A percentile compares a stretch with the other conserved stretches of the same genome.
Conservation (phyloP, 192 early-diverging fungal genomes). For the Fimicolochytrium jonesii region DNA sequence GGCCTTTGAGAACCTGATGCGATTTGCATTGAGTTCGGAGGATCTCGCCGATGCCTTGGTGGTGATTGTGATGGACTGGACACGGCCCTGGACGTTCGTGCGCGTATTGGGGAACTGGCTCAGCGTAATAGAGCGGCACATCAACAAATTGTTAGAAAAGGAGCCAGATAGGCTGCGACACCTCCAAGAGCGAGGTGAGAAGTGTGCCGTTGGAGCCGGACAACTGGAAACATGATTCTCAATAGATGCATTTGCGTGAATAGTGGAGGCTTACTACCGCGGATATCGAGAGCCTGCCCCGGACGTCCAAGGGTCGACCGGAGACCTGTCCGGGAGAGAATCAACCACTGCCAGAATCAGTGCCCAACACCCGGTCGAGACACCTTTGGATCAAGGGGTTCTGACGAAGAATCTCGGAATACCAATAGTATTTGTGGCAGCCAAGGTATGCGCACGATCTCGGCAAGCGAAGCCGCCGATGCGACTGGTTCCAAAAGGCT, state of each 20-base stretch:
- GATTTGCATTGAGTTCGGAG: constrained; percentile 65
- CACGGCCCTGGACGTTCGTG: constrained; percentile 81
- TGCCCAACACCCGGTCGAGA: constrained; percentile 12
- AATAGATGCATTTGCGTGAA: neutral
- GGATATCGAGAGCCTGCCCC: constrained; percentile 63
- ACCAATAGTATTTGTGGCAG: constrained; percentile 83
- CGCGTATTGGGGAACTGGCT: constrained; percentile 77
- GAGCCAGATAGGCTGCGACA: neutral
- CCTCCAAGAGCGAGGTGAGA: neutral
- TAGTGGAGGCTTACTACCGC: constrained; percentile 68
- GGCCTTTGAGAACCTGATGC: constrained; percentile 65
- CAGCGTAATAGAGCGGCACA: constrained; percentile 54
- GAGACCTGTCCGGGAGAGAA: no score
- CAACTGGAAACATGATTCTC: no score
- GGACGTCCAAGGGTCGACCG: no score
- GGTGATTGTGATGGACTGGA: constrained; percentile 87
- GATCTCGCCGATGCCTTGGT: constrained; percentile 61
- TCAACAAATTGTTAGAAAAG: constrained; percentile 48
- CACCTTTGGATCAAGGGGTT: constrained; percentile 73
- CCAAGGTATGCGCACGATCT: constrained; percentile 58
- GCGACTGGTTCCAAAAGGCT: no score
- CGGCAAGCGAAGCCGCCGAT: no score
- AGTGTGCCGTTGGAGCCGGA: no score
- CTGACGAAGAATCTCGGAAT: constrained; percentile 82
- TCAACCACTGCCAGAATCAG: neutral